A percentile compares a stretch with the other conserved stretches of the same genome.
These are phyloP conservation scores for Solanum phureja DNA, from an alignment of 257 asterid species.

Conservation along the genomic window DNA sequence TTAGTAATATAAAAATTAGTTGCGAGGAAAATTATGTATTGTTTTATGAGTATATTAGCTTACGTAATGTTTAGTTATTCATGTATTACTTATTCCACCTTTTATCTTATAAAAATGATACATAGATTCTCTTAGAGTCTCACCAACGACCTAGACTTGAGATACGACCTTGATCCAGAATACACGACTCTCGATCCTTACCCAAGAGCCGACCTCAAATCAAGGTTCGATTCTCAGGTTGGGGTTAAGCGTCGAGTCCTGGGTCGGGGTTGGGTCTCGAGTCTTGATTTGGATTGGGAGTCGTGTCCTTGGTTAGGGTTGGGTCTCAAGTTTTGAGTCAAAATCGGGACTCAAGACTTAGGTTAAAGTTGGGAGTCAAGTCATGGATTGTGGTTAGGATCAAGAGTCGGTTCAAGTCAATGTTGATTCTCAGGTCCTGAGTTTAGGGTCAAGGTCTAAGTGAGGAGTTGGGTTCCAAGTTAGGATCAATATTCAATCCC, in stretches of 20 bases:
- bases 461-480: background rate
- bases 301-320: background rate
- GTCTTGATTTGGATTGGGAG: background rate
- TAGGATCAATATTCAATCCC: background rate
- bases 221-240: background rate
- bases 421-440: too few species aligned
- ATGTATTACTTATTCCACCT: background rate
- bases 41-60: background rate
- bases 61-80: background rate
- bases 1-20: too few species aligned
- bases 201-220: background rate
- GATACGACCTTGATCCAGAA: background rate
- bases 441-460: background rate
- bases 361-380: background rate
- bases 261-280: too few species aligned
- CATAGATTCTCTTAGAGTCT: background rate
- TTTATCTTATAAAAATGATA: too few species aligned
- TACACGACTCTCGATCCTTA: background rate
- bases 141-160: background rate
- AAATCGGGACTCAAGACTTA: background rate
- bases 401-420: background rate
- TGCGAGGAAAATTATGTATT: background rate
- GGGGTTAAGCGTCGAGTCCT: background rate
- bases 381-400: background rate
- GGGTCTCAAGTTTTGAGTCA: background rate